Evolutionary conservation across 305 asterid species (phyloP).

Genomic region (Stenogyne calaminthoides): DNA sequence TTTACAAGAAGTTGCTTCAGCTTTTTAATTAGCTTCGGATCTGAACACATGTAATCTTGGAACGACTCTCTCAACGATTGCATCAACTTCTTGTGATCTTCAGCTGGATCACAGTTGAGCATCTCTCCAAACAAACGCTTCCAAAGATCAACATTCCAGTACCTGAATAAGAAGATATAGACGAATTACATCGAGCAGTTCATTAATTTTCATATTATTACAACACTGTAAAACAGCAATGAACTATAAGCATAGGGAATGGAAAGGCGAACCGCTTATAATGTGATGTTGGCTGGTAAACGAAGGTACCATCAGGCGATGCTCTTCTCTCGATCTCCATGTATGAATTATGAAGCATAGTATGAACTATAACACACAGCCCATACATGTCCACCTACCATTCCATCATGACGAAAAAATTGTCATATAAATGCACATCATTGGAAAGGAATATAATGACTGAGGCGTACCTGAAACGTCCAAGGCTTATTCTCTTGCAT

Average conservation of each 20-base stretch:
- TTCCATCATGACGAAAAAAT: neutral
- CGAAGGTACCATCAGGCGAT: constrained; percentile 51
- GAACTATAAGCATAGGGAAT: neutral
- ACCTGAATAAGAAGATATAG: constrained; percentile 48
- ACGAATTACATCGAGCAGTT: neutral
- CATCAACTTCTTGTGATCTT: constrained; percentile 59
- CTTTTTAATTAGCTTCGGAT: constrained; percentile 63
- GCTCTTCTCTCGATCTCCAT: constrained; percentile 76
- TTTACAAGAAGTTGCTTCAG: constrained; percentile 68
- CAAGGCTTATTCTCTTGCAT: constrained; percentile 93
- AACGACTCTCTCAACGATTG: constrained; percentile 63
- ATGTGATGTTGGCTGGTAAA: constrained; percentile 71
- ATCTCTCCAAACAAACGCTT: constrained; percentile 63
- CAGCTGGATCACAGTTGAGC: constrained; percentile 60
- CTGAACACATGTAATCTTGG: constrained; percentile 77
- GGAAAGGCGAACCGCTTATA: constrained; percentile 59
- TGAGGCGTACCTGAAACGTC: constrained; percentile 75
- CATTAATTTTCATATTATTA: too few relatives aligned
- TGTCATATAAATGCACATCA: constrained; percentile 5
- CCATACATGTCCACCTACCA: constrained; percentile 83
- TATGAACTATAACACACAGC: constrained; percentile 75
- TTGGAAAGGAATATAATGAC: constrained; percentile 2
- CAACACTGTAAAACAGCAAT: neutral
- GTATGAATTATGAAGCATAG: constrained; percentile 83
- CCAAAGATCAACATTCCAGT: constrained; percentile 84